A percentile compares a stretch with the other conserved stretches of the same genome.
These are phyloP conservation scores for Diaporthe vexans DNA, from an alignment of 2,329 filamentous ascomycete species.

Conservation along the genomic window DNA sequence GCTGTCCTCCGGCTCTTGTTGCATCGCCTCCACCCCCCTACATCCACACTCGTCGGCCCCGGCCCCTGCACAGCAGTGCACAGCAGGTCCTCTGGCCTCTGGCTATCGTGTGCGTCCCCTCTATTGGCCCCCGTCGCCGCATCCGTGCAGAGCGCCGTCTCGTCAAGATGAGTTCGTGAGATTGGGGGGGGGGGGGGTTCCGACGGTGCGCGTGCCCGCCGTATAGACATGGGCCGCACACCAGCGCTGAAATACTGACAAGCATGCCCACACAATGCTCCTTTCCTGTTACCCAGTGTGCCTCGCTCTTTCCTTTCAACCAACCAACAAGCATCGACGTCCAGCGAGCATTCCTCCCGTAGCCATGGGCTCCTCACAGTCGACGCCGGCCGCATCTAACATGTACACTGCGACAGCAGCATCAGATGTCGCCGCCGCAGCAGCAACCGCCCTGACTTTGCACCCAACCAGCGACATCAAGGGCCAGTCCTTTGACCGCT, in stretches of 20 bases:
- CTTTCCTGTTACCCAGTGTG: background rate
- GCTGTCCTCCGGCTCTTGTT: constrained; percentile 18
- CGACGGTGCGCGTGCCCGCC: background rate
- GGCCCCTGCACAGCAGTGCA: background rate
- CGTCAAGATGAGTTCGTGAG: background rate
- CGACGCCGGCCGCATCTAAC: constrained; percentile 34
- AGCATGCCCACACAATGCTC: constrained; percentile 4
- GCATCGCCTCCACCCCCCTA: constrained; percentile 9
- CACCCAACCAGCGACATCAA: constrained; percentile 60
- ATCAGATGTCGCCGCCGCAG: constrained; percentile 53
- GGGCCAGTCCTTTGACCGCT: constrained; percentile 70
- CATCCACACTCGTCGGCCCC: constrained; percentile 8
- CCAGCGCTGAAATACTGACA: background rate
- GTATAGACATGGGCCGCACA: background rate
- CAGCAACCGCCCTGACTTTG: constrained; percentile 59
- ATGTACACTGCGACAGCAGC: constrained; percentile 48
- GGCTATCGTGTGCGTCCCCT: constrained; percentile 3
- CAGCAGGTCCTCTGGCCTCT: background rate
- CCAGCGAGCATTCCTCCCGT: background rate
- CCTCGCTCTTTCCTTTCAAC: background rate
- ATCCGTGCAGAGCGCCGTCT: constrained; percentile 24
- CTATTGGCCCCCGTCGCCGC: background rate
- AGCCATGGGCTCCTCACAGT: constrained; percentile 39
- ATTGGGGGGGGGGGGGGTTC: no score
- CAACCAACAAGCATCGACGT: background rate